phyloP scores from a whole-genome alignment of 2,329 filamentous ascomycete species.

The Pseudodiploospora longispora region DNA sequence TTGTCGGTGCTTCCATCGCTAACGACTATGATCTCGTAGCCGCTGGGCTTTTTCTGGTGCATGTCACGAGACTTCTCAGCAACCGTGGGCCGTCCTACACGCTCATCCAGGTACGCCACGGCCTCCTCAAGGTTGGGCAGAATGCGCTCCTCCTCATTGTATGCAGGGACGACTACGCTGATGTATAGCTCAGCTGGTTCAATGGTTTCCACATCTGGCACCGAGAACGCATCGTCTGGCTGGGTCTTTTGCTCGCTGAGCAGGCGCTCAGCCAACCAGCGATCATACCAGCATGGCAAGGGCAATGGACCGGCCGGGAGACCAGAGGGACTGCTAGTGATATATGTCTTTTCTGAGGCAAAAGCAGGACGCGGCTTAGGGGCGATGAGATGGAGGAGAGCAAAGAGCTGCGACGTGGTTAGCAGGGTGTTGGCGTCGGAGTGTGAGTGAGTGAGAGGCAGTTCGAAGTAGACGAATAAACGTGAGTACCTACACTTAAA shows the following conservation, averaged over 20 bases:
- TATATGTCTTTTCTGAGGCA: slow-evolving; percentile 77
- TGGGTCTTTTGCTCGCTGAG: slow-evolving; percentile 32
- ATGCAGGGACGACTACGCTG: slow-evolving; percentile 88
- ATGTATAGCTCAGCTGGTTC: slow-evolving; percentile 75
- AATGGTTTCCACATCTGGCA: slow-evolving; percentile 48
- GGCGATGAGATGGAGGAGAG: slow-evolving; percentile 65
- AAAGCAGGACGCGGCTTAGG: slow-evolving; percentile 69
- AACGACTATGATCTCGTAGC: slow-evolving; percentile 90
- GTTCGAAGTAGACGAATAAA: neutral
- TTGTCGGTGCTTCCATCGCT: slow-evolving; percentile 82
- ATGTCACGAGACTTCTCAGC: slow-evolving; percentile 16
- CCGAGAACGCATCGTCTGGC: slow-evolving; percentile 30
- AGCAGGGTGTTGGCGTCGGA: slow-evolving; percentile 1
- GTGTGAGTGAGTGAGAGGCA: too few species aligned
- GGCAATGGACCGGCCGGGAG: slow-evolving; percentile 29
- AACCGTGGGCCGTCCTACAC: slow-evolving; percentile 52
- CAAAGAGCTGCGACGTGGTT: slow-evolving; percentile 40
- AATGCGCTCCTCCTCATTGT: slow-evolving; percentile 84
- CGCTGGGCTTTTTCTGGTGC: slow-evolving; percentile 31
- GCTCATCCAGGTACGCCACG: slow-evolving; percentile 71
- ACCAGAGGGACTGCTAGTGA: slow-evolving; percentile 59
- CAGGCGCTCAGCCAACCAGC: slow-evolving; percentile 56
- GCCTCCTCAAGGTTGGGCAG: slow-evolving; percentile 84
- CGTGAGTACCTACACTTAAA: slow-evolving; percentile 26
- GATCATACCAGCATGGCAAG: slow-evolving; percentile 84